Base-by-base conservation (phyloP, 2,329 filamentous ascomycete species). In the Trichoderma polysporum region DNA sequence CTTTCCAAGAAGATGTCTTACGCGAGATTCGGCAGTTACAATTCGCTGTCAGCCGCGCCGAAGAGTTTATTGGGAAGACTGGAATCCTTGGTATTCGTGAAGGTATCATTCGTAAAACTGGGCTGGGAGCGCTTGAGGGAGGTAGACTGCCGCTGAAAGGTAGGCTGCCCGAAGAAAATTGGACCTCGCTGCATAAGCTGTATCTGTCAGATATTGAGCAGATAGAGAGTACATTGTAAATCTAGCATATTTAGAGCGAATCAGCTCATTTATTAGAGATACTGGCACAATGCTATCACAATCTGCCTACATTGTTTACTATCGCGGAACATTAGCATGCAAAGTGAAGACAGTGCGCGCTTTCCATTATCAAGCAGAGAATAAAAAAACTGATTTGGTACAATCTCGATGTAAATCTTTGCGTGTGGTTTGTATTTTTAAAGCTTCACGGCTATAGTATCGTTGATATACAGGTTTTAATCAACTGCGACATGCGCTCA, bases 41-140 rank as follows among this genome's bases (percentile, higher is more conserved):
- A 76, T 90, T 84, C 75, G 84, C 81, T 68, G 83, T 90, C 56
- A 89, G 85, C 71, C 79, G 81, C 3, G 84, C 87, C 33, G 88
- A 90, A 75, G 88, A 89, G 76, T 78, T 87, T 53, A 83, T 90
- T 63, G 88, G 84, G 0, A 82, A 78, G 69, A 86, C 82, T 74
- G 88, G 88, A 0, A 85, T 85, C 0, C 82, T 90, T 0, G 88
- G 88, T 2, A 88, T 90, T 74, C 90, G 89, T 75, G 88, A 91
- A 77, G 87, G 84, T 0, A 80, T 87, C 6, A 84, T 83, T 67
- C 78, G 87, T 49, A 77, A 89, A n/a, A 81, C 87, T 68, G 84
- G 85, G 0, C 80, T 89, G 65, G 88, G 88, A 1, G 85, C 86
- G 61, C 75, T 79, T 65, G 86, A 88, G 68, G 87, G 87, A 13